These are phyloP conservation scores for Phlyctochytrium planicorne DNA, from an alignment of 192 early-diverging fungal species.

Conservation along the genomic window DNA sequence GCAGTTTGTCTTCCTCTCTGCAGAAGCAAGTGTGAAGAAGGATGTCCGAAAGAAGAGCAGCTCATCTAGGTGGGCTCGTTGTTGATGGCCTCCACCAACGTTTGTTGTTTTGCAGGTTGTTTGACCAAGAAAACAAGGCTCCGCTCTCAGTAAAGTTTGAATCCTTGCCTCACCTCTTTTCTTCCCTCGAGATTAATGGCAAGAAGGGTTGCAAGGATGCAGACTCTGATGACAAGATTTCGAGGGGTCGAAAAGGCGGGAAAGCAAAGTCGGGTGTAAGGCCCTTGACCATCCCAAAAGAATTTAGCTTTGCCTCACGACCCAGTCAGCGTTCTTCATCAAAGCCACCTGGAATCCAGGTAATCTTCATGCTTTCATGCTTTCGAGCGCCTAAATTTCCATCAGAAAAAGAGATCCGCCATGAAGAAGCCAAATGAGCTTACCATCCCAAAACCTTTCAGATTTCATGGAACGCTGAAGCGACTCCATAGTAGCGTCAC, in stretches of 20 bases:
- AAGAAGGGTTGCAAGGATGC: slow-evolving; percentile 5
- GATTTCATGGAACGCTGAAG: slow-evolving; percentile 30
- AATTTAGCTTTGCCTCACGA: slow-evolving; percentile 35
- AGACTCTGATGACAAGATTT: background rate
- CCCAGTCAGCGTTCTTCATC: slow-evolving; percentile 8
- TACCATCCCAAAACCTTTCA: slow-evolving; percentile 54
- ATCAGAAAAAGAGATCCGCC: slow-evolving; percentile 7
- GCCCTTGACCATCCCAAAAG: slow-evolving; percentile 39
- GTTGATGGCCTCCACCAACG: slow-evolving; percentile 1
- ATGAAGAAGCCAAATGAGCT: slow-evolving; percentile 27
- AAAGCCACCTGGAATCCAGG: slow-evolving; percentile 16
- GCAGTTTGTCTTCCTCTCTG: too few relatives aligned
- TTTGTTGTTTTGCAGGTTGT: background rate
- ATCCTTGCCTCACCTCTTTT: too few relatives aligned
- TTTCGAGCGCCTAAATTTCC: too few relatives aligned
- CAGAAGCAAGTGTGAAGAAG: background rate
- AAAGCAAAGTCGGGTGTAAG: background rate
- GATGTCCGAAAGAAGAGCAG: too few relatives aligned
- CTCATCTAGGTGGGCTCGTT: background rate
- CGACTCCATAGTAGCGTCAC: background rate
- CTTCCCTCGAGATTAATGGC: too few relatives aligned
- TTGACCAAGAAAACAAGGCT: background rate
- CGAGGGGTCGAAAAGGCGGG: background rate
- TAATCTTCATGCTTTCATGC: too few relatives aligned
- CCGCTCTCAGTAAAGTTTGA: too few relatives aligned